Percentiles rank a stretch among this genome's conserved stretches.
Conservation (phyloP, 495 filamentous ascomycete genomes). For the Glutinoglossum americanum region DNA sequence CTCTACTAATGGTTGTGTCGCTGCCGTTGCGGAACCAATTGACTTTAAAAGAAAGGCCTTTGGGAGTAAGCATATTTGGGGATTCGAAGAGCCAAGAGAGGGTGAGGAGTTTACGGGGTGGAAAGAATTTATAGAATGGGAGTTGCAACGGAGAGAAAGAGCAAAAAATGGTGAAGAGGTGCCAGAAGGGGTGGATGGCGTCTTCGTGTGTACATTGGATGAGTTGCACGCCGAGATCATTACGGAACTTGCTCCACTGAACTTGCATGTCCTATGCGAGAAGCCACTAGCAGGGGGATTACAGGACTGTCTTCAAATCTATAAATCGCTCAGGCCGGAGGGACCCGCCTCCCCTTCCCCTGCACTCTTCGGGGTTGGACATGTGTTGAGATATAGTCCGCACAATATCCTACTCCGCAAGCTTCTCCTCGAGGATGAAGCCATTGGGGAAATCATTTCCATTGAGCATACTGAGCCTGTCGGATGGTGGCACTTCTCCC, state of each 20-base stretch:
- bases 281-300: conserved; percentile 75
- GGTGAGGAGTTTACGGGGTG: conserved; percentile 51
- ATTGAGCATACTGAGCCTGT: conserved; percentile 86
- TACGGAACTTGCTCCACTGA: conserved; percentile 39
- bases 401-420: conserved; percentile 72
- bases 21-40: conserved; percentile 66
- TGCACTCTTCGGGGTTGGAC: conserved; percentile 56
- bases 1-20: conserved; percentile 39
- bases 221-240: conserved; percentile 72
- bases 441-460: conserved; percentile 69
- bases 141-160: conserved; percentile 32
- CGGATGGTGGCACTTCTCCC: conserved; percentile 89
- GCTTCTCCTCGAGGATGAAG: conserved; percentile 46
- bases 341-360: conserved; percentile 4
- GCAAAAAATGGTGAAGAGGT: conserved; percentile 11
- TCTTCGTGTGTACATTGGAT: conserved; percentile 76
- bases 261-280: conserved; percentile 78
- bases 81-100: conserved; percentile 19
- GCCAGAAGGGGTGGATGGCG: conserved; percentile 44
- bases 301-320: conserved; percentile 51
- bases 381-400: conserved; percentile 28
- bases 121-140: conserved; percentile 48
- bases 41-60: conserved; percentile 51
- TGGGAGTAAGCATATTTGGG: conserved; percentile 48
- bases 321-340: conserved; percentile 26